Evolutionary conservation across 2,329 filamentous ascomycete genomes (phyloP), one percentile per base, ranked within the genome.

Genomic region (Tolypocladium tundrense): DNA sequence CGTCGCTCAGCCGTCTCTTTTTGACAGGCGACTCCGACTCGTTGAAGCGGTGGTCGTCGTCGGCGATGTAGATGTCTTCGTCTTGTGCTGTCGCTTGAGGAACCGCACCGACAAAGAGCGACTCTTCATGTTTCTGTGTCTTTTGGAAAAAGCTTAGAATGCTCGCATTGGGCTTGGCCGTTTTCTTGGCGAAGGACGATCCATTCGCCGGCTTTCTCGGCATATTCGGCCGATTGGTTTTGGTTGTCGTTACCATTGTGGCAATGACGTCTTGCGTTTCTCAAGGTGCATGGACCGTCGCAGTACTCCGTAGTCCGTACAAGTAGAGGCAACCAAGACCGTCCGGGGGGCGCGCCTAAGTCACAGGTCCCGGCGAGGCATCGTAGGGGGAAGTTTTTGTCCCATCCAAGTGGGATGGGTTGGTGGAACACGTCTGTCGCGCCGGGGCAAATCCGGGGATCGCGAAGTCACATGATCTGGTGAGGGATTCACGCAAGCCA

Each of bases 81-180:
- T 72, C 63, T 13, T 60, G 59, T 14, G 56, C 41, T n/a, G 60
- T 57, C 14, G 57, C n/a, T 10, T 63, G 65, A 1, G 64, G 56
- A 3, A 62, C 50, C 19, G 66, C 62, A n/a, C 69, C 72, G 0
- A 78, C 70, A 62, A 89, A 88, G 11, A 88, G 77, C 24, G 77
- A 75, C 58, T 85, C 75, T 61, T 87, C 79, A 58, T 80, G 74
- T 56, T 81, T 80, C 43, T 83, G 80, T 0, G 82, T 77, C 67
- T 90, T 91, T 66, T 88, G 85, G 68, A 91, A 91, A 70, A 90
- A 91, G 61, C 73, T 90, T 16, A 90, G 72, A 39, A 91, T 90
- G 61, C 85, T 90, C 8, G 78, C 77, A 64, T 89, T 90, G 0
- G 75, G 73, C 43, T 73, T 74, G 24, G 65, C 64, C 4, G 74